Base-by-base conservation (phyloP, 768 basidiomycete genomes). In the Cystofilobasidium ferigula region DNA sequence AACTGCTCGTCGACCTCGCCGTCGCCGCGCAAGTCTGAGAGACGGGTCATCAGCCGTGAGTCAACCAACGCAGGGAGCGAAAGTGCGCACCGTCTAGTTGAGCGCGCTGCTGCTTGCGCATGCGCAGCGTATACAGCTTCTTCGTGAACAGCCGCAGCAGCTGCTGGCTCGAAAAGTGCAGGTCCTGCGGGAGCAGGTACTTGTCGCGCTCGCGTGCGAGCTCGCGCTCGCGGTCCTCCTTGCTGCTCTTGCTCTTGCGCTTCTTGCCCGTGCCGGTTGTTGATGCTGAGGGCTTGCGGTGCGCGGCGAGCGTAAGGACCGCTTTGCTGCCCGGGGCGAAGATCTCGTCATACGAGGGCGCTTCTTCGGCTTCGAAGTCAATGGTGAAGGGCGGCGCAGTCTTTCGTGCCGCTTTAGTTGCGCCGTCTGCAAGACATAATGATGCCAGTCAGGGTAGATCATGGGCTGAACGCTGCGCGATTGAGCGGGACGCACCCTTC, bases 1-100 rank as follows among this genome's bases (percentile, higher is more conserved):
- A 92, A 98, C 69, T 88, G 85, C 77, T 93, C 91, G 73, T 97
- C 94, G 32, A 94, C 85, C 76, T 95, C 92, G 34, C 87, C 91
- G 69, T 91, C 65, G 0, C 86, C 34, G 81, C 83, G 34, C 81
- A 80, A 63, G 83, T 81, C 43, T 58, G 64, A 47, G 16, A 35
- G 28, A 56, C 6, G 47, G 13, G 16, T 12, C 24, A 26, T 6
- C 56, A 34, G 35, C 5, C 35, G 40, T 56, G n/a, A 61, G 36
- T 0, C 2, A n/a, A n/a, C n/a, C n/a, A n/a, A n/a, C n/a, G n/a
- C n/a, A n/a, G n/a, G n/a, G n/a, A n/a, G n/a, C n/a, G n/a, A n/a
- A n/a, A 47, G 40, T 38, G 26, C 54, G 26, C 3, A 57, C 32
- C 60, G 26, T 45, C 22, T 40, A 36, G 12, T 26, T 45, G 42